Conservation (phyloP, 257 asterid species). For the Misopates orontium region DNA sequence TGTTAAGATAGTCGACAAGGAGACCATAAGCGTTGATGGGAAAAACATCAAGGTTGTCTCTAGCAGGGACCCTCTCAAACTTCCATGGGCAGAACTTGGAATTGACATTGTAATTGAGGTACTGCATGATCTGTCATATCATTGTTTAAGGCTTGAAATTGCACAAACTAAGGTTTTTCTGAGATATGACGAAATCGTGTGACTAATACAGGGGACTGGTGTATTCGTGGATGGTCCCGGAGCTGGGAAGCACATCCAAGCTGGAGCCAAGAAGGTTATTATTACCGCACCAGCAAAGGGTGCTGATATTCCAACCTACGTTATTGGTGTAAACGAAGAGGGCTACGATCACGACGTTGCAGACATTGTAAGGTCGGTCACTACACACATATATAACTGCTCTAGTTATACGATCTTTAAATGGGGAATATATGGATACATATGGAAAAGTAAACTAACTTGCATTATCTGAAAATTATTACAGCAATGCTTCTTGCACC, state of each 20-base stretch:
- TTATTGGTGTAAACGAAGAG: constrained; percentile 82
- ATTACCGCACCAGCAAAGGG: constrained; percentile 98
- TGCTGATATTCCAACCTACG: constrained; percentile 92
- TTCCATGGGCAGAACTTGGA: constrained; percentile 94
- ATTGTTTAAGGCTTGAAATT: no score
- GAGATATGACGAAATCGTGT: neutral
- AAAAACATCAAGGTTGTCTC: constrained; percentile 83
- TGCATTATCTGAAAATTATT: constrained; percentile 12
- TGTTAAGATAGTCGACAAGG: constrained; percentile 72
- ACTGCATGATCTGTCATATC: neutral
- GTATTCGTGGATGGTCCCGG: constrained; percentile 97
- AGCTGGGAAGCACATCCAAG: constrained; percentile 96
- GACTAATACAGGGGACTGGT: constrained; percentile 71
- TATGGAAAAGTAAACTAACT: neutral
- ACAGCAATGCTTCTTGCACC: constrained; percentile 97
- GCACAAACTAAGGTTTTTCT: no score
- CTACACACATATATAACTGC: no score
- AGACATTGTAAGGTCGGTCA: constrained; percentile 67
- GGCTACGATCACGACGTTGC: constrained; percentile 78
- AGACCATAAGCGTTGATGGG: constrained; percentile 88
- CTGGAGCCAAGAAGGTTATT: constrained; percentile 94
- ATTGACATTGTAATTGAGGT: constrained; percentile 94
- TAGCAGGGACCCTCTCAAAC: constrained; percentile 82
- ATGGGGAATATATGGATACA: no score
- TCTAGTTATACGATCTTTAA: no score